Evolutionary conservation across 805 yeast genomes (phyloP).

Genomic region (Pichia gijzeniarum): DNA sequence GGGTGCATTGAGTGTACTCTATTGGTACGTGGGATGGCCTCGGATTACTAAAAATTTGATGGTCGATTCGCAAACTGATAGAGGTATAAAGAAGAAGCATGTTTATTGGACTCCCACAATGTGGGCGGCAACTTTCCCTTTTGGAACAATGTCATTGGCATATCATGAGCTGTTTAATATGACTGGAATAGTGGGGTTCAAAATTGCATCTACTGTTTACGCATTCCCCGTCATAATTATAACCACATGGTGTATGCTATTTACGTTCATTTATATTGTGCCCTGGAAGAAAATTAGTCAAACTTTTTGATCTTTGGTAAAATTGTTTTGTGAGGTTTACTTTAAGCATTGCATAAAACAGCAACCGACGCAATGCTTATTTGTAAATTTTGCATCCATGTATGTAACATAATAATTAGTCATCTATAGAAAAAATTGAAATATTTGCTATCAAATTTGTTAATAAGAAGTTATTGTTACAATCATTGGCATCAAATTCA

Average conservation of each 20-base stretch:
- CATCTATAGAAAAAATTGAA: too few species aligned
- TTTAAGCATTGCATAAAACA: too few species aligned
- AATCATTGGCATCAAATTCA: too few species aligned
- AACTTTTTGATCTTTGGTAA: too few species aligned
- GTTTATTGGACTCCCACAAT: slow-evolving; percentile 41
- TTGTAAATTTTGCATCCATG: too few species aligned
- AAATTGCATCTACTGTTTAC: slow-evolving; percentile 57
- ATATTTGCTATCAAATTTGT: too few species aligned
- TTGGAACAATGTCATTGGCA: slow-evolving; percentile 74
- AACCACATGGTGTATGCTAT: slow-evolving; percentile 36
- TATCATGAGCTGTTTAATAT: slow-evolving; percentile 43
- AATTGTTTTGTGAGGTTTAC: too few species aligned
- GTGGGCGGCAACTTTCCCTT: slow-evolving; percentile 90
- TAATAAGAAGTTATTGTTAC: too few species aligned
- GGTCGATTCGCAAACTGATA: neutral
- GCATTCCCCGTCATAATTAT: slow-evolving; percentile 45
- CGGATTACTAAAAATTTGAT: neutral
- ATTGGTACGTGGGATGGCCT: slow-evolving; percentile 17
- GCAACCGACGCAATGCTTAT: too few species aligned
- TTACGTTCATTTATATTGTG: slow-evolving; percentile 28
- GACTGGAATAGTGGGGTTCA: slow-evolving; percentile 50
- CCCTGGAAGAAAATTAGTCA: slow-evolving; percentile 19
- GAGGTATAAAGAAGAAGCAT: neutral
- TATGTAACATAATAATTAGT: too few species aligned
- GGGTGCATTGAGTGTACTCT: slow-evolving; percentile 10